Conservation (phyloP, 78 protist genomes). For the Creolimax fragrantissima region DNA sequence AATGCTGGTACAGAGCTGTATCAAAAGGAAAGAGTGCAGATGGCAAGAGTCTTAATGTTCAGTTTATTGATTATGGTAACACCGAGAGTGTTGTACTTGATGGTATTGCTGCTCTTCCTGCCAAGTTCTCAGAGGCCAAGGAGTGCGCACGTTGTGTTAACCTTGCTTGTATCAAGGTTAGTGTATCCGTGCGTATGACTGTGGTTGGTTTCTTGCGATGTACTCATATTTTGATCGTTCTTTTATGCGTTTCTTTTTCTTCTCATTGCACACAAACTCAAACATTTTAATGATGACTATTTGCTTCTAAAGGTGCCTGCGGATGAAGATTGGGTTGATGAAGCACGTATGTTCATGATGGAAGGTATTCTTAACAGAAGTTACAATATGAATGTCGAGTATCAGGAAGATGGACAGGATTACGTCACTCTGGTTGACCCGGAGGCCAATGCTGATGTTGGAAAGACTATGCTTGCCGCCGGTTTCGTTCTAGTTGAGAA, state of each 20-base stretch:
- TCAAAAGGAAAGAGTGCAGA: neutral
- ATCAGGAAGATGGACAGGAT: neutral
- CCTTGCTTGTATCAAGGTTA: neutral
- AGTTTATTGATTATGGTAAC: constrained; percentile 28
- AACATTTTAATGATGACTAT: too few relatives aligned
- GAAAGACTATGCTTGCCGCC: neutral
- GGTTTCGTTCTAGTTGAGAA: neutral
- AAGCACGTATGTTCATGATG: neutral
- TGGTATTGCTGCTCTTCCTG: neutral
- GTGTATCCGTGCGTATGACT: neutral
- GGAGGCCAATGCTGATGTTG: neutral
- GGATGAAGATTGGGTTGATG: constrained; percentile 21
- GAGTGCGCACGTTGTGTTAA: neutral
- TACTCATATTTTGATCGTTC: too few relatives aligned
- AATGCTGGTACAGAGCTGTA: neutral
- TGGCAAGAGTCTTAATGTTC: neutral
- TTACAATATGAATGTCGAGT: constrained; percentile 14
- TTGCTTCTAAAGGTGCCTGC: constrained; percentile 4
- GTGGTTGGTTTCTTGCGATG: too few relatives aligned
- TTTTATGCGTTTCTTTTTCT: too few relatives aligned
- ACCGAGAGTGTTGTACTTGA: neutral
- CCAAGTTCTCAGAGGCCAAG: neutral
- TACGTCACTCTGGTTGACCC: constrained; percentile 15
- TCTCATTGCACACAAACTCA: too few relatives aligned
- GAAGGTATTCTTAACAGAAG: neutral